Percentiles rank a stretch among this genome's conserved stretches.
Evolutionary conservation across 2,329 filamentous ascomycete species (phyloP).

Genomic region (Aaosphaeria pasadenensis): DNA sequence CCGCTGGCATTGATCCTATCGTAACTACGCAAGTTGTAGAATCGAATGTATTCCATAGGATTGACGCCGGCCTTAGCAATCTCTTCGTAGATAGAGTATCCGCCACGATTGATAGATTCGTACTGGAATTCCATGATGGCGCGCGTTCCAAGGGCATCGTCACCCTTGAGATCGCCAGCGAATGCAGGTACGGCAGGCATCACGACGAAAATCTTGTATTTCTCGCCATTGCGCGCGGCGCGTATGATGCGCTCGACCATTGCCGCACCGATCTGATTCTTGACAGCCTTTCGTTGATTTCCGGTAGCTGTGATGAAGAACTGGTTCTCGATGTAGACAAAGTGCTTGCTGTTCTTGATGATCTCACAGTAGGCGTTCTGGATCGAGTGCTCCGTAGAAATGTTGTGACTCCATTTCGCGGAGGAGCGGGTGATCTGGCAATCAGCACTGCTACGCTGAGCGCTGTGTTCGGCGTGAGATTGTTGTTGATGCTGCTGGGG

Average conservation of each 20-base stretch:
- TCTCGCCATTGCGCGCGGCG: slow-evolving; percentile 62
- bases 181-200: slow-evolving; percentile 82
- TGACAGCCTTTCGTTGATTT: slow-evolving; percentile 68
- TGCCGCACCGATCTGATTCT: slow-evolving; percentile 74
- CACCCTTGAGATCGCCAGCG: slow-evolving; percentile 71
- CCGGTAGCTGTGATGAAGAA: slow-evolving; percentile 84
- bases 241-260: slow-evolving; percentile 75
- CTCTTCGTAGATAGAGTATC: slow-evolving; percentile 72
- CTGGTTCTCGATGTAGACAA: slow-evolving; percentile 79
- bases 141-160: slow-evolving; percentile 71
- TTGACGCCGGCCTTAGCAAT: slow-evolving; percentile 65
- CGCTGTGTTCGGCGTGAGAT: slow-evolving; percentile 29
- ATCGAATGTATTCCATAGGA: slow-evolving; percentile 71
- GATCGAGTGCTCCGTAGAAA: slow-evolving; percentile 69
- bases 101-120: slow-evolving; percentile 72
- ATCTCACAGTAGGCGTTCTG: slow-evolving; percentile 77
- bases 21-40: slow-evolving; percentile 83
- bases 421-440: slow-evolving; percentile 39
- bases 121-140: slow-evolving; percentile 92
- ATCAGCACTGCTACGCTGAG: slow-evolving; percentile 26
- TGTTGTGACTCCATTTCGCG: slow-evolving; percentile 60
- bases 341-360: slow-evolving; percentile 67
- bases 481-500: slow-evolving; percentile 14
- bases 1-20: slow-evolving; percentile 74
- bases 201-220: slow-evolving; percentile 72